These are phyloP conservation scores for Nothophoma quercina DNA, from an alignment of 2,329 filamentous ascomycete species.

Conservation along the genomic window DNA sequence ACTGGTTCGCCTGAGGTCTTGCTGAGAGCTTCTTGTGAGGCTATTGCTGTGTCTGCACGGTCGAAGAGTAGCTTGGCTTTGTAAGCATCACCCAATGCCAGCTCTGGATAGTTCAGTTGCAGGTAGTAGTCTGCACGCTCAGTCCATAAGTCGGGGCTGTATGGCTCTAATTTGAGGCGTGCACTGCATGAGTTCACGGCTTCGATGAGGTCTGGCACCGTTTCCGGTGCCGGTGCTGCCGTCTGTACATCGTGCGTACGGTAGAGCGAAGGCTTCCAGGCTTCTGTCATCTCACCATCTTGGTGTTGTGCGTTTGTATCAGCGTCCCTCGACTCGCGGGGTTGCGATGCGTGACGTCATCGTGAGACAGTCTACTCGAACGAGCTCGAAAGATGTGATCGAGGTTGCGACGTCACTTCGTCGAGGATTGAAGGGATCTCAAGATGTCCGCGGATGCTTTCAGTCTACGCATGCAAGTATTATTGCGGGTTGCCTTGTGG, in stretches of 20 bases:
- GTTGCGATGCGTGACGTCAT: constrained; percentile 12
- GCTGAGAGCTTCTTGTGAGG: background rate
- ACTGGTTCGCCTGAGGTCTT: background rate
- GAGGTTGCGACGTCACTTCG: too few species aligned
- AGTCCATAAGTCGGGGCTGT: background rate
- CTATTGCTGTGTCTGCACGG: constrained; percentile 13
- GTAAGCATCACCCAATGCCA: constrained; percentile 41
- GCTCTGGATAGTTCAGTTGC: constrained; percentile 37
- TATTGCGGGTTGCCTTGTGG: background rate
- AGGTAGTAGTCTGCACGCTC: constrained; percentile 1
- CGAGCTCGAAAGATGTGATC: too few species aligned
- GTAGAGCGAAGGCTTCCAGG: constrained; percentile 5
- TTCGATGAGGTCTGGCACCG: background rate
- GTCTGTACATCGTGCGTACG: constrained; percentile 9
- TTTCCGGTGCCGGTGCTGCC: background rate
- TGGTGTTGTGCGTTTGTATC: background rate
- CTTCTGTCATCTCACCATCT: background rate
- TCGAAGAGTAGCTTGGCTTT: constrained; percentile 42
- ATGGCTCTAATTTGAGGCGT: constrained; percentile 2
- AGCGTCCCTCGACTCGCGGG: background rate
- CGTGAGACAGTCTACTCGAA: background rate
- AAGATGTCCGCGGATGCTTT: too few species aligned
- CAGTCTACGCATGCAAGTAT: too few species aligned
- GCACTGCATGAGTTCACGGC: constrained; percentile 2
- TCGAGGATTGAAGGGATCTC: too few species aligned